Evolutionary conservation across 2,329 filamentous ascomycete genomes (phyloP).

Genomic region (Calonectria pseudoreteaudii): DNA sequence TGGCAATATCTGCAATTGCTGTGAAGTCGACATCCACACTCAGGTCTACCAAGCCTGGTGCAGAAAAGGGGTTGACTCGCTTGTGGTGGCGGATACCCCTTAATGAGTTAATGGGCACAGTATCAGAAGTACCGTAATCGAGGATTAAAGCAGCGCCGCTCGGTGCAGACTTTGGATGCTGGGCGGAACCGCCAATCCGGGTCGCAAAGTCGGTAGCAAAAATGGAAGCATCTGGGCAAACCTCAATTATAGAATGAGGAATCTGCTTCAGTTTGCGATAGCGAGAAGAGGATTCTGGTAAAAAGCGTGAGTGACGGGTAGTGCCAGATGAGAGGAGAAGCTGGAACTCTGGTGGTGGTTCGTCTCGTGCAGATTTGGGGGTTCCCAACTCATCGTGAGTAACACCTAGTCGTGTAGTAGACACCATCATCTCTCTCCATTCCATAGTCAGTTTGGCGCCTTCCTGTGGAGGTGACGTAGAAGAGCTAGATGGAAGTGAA

Average conservation of each 20-base stretch:
- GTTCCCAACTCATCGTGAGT: slow-evolving; percentile 66
- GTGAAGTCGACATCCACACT: slow-evolving; percentile 95
- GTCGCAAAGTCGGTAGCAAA: slow-evolving; percentile 85
- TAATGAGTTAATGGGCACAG: slow-evolving; percentile 87
- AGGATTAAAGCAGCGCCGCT: slow-evolving; percentile 93
- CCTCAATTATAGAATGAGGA: slow-evolving; percentile 81
- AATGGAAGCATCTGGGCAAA: slow-evolving; percentile 87
- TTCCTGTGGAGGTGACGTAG: slow-evolving; percentile 49
- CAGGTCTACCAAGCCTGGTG: slow-evolving; percentile 87
- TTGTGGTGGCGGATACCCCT: slow-evolving; percentile 86
- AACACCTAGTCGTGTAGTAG: slow-evolving; percentile 69
- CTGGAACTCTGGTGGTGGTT: slow-evolving; percentile 83
- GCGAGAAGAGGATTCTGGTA: slow-evolving; percentile 84
- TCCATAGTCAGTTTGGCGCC: slow-evolving; percentile 61
- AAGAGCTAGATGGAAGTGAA: slow-evolving; percentile 43
- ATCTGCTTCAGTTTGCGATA: slow-evolving; percentile 80
- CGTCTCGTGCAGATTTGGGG: slow-evolving; percentile 62
- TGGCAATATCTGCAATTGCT: slow-evolving; percentile 84
- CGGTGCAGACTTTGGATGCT: slow-evolving; percentile 68
- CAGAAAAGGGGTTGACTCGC: slow-evolving; percentile 81
- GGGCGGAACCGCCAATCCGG: slow-evolving; percentile 79
- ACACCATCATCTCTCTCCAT: slow-evolving; percentile 88
- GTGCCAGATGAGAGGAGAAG: slow-evolving; percentile 79
- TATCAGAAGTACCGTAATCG: slow-evolving; percentile 87
- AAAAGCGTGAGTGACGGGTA: slow-evolving; percentile 86